Conservation (phyloP, 345 rosid genomes). For the Angophora floribunda region DNA sequence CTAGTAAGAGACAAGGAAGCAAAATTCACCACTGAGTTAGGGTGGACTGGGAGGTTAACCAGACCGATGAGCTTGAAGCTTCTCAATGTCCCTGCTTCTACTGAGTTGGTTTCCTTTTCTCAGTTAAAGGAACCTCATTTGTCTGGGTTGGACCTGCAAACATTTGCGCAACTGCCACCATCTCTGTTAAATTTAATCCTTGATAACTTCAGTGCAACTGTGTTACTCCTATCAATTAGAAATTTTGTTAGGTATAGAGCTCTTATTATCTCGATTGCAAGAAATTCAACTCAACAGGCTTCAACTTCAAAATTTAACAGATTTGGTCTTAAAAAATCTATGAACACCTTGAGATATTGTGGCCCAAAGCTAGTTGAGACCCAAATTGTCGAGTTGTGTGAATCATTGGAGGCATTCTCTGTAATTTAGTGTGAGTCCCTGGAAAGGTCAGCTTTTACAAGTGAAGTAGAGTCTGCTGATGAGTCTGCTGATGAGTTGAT, state of each 20-base stretch:
- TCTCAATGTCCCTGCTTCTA: no score
- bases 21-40: no score
- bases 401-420: background rate
- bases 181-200: background rate
- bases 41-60: no score
- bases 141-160: background rate
- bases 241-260: background rate
- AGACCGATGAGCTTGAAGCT: no score
- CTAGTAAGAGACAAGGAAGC: no score
- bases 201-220: background rate
- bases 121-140: no score
- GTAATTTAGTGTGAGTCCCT: rapidly evolving
- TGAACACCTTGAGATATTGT: rapidly evolving
- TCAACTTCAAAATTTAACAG: no score
- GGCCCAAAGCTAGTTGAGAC: background rate
- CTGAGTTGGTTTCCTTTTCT: no score
- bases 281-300: background rate
- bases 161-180: rapidly evolving
- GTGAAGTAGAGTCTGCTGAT: background rate
- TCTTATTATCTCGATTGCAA: background rate
- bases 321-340: rapidly evolving
- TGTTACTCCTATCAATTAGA: background rate
- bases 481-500: background rate
- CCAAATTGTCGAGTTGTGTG: background rate
- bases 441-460: background rate